These are phyloP conservation scores for Trichaptum fuscoviolaceum DNA, from an alignment of 768 basidiomycete species.

Conservation along the genomic window DNA sequence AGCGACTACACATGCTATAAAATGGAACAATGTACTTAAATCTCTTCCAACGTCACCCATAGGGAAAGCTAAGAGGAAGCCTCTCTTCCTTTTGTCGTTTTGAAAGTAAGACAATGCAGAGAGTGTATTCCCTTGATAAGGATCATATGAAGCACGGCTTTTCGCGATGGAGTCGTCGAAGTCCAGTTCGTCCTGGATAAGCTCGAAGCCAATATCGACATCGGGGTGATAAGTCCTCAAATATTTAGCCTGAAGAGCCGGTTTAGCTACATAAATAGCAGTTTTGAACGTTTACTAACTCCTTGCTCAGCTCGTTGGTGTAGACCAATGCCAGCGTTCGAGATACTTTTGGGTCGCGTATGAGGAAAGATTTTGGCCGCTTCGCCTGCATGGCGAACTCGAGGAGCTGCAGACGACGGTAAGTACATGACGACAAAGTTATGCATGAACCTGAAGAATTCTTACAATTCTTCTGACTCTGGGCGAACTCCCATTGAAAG, in stretches of 20 bases:
- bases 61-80: conserved; percentile 48
- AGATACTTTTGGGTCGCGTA: conserved; percentile 37
- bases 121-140: conserved; percentile 50
- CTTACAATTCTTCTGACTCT: conserved; percentile 26
- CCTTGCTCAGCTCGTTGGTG: conserved; percentile 60
- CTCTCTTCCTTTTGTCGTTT: conserved; percentile 18
- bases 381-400: conserved; percentile 26
- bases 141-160: conserved; percentile 46
- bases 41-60: conserved; percentile 55
- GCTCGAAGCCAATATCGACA: conserved; percentile 63
- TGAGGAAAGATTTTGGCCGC: conserved; percentile 50
- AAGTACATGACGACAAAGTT: too few species aligned
- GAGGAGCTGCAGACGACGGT: conserved; percentile 16
- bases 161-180: conserved; percentile 35
- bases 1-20: neutral
- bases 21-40: conserved; percentile 44
- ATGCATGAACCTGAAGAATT: conserved; percentile 8
- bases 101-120: conserved; percentile 30
- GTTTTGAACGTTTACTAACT: conserved; percentile 32
- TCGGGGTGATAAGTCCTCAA: conserved; percentile 69
- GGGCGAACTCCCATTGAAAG: conserved; percentile 49
- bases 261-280: conserved; percentile 6
- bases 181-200: conserved; percentile 52
- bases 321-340: conserved; percentile 27
- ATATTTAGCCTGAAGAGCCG: conserved; percentile 53